Base-by-base conservation (phyloP, 129 eudicot species). In the Flaveria bidentis region DNA sequence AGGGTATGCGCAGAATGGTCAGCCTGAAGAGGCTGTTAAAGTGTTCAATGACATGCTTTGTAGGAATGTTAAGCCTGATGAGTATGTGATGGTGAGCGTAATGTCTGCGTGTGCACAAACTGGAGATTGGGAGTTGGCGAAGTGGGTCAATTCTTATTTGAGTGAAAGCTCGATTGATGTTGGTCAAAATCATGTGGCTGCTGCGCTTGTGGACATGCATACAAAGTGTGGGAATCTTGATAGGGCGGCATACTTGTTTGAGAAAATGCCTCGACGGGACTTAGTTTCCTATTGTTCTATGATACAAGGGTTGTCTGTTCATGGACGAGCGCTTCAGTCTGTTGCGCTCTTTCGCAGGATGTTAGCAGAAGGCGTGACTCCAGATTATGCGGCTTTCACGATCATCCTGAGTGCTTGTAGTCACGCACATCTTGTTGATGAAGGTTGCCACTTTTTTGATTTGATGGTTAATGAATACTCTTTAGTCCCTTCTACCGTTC, bases 151-250 rank as follows among this genome's bases (percentile, higher is more conserved):
- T 69, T 80, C 82, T n/a, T 91, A 83, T 65, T 46, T 87, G 72
- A 51, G 28, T 1, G 70, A 75, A 46, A 74, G 72, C 28, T 67
- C 85, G 0, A 73, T 84, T 25, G 91, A 92, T 68, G 47, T 78
- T 50, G 33, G 4, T 0, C 83, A 81, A 23, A 68, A 57, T 45
- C 96, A 92, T 56, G 83, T 92, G 51, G 81, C 80, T 16, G 85
- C 96, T 20, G 89, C 97, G 9, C 82, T 85, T 14, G 87, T 89
- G 26, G 89, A 84, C 58, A 92, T 89, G 97, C 78, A 89, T 61
- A 93, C 90, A 5, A 89, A 92, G 60, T 92, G 97, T 47, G 97
- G 96, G 53, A 87, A 92, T 69, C 61, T 92, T 86, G 89, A 84
- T 17, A 83, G 85, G 36, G 97, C 97, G 0, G 42, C 70, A 47